Conservation (phyloP, 331 rosid genomes). For the Prunus yedoensis region DNA sequence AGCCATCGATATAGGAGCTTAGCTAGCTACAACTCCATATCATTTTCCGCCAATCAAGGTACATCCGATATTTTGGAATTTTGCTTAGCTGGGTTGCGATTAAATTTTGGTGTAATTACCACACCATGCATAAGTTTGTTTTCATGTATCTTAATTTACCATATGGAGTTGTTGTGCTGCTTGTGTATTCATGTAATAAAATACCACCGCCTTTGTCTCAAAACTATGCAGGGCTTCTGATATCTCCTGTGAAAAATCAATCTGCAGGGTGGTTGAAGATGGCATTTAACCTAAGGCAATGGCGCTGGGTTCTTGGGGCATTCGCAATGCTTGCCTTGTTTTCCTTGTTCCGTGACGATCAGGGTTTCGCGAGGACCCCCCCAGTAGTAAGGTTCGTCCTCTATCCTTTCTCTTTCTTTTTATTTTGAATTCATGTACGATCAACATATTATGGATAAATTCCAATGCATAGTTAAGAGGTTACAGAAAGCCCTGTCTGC, state of each 20-base stretch:
- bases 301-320: background rate
- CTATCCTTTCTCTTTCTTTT: background rate
- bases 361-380: background rate
- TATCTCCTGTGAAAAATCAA: background rate
- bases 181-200: too few species aligned
- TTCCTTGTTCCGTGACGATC: background rate
- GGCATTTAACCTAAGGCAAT: background rate
- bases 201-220: too few species aligned
- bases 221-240: background rate
- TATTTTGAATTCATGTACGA: background rate
- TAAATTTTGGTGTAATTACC: background rate
- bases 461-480: too few species aligned
- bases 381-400: background rate
- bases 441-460: too few species aligned
- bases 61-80: conserved; percentile 12
- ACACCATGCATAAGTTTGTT: background rate
- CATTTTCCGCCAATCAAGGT: background rate
- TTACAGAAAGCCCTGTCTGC: background rate
- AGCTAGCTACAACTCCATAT: background rate
- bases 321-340: background rate
- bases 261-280: background rate
- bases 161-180: too few species aligned
- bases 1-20: background rate
- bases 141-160: background rate
- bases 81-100: background rate